These are phyloP conservation scores for Boletus bicolor DNA, from an alignment of 768 basidiomycete species.

Conservation along the genomic window DNA sequence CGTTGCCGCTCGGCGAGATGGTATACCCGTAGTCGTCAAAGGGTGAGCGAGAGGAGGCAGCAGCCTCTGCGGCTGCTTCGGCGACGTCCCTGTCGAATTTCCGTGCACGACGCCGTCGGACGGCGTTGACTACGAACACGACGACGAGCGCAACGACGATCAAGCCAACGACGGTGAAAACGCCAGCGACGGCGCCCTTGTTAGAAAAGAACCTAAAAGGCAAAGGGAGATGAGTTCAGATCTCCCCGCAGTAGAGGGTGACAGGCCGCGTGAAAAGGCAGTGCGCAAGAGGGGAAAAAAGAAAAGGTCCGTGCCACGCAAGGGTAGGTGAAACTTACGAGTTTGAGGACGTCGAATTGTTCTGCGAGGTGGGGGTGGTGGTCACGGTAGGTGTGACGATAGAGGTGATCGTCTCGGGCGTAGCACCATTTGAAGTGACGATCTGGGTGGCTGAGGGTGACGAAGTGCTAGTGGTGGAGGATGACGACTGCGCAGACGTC, in stretches of 20 bases:
- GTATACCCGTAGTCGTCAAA: slow-evolving; percentile 45
- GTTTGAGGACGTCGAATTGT: slow-evolving; percentile 6
- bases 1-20: slow-evolving; percentile 20
- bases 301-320: not conserved
- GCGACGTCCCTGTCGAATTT: slow-evolving; percentile 73
- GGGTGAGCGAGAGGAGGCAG: slow-evolving; percentile 47
- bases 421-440: slow-evolving; percentile 8
- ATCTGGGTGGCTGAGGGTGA: not conserved
- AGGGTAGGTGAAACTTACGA: slow-evolving; percentile 22
- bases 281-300: too few species aligned
- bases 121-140: slow-evolving; percentile 43
- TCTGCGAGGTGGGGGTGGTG: not conserved
- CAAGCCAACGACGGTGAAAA: slow-evolving; percentile 70
- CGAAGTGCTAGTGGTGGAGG: not conserved
- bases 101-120: slow-evolving; percentile 62
- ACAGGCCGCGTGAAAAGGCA: not conserved
- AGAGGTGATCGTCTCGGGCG: slow-evolving; percentile 5
- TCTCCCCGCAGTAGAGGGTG: not conserved
- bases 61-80: slow-evolving; percentile 65
- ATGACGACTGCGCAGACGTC: slow-evolving; percentile 1
- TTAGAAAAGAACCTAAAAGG: slow-evolving; percentile 62
- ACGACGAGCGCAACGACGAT: slow-evolving; percentile 51
- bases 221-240: slow-evolving; percentile 3
- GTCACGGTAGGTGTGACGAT: not conserved
- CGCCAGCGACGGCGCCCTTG: slow-evolving; percentile 68